Evolutionary conservation across 768 basidiomycete genomes (phyloP).

Genomic region (Tremella yokohamensis): DNA sequence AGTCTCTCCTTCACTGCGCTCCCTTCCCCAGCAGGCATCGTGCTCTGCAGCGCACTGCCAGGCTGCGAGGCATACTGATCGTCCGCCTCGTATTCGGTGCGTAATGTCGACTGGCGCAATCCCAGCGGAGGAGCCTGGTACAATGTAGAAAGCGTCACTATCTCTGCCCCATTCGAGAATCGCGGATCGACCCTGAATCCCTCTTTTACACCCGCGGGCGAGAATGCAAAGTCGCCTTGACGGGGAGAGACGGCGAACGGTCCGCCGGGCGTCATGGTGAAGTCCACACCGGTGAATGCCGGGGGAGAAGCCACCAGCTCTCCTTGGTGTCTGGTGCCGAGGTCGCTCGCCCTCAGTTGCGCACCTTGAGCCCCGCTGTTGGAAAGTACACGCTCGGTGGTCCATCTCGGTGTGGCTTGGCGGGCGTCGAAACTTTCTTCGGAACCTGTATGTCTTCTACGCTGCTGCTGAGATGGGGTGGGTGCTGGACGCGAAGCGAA

Average conservation of each 20-base stretch:
- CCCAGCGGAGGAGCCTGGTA: neutral
- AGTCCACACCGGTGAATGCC: conserved; percentile 3
- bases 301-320: neutral
- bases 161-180: neutral
- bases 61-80: neutral
- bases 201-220: neutral
- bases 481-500: conserved; percentile 26
- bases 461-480: neutral
- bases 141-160: neutral
- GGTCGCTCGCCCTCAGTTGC: too few relatives aligned
- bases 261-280: neutral
- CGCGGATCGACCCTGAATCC: too few relatives aligned
- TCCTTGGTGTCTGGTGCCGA: too few relatives aligned
- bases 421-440: conserved; percentile 5
- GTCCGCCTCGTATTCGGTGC: neutral
- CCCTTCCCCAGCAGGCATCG: neutral
- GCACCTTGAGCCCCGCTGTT: too few relatives aligned
- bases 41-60: too few relatives aligned
- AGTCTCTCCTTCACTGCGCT: neutral
- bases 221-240: too few relatives aligned
- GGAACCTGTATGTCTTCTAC: neutral
- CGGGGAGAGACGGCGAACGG: too few relatives aligned
- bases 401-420: neutral
- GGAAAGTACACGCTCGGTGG: too few relatives aligned
- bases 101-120: neutral